Conservation (phyloP, 495 filamentous ascomycete genomes). For the Aspergillus indologenus region DNA sequence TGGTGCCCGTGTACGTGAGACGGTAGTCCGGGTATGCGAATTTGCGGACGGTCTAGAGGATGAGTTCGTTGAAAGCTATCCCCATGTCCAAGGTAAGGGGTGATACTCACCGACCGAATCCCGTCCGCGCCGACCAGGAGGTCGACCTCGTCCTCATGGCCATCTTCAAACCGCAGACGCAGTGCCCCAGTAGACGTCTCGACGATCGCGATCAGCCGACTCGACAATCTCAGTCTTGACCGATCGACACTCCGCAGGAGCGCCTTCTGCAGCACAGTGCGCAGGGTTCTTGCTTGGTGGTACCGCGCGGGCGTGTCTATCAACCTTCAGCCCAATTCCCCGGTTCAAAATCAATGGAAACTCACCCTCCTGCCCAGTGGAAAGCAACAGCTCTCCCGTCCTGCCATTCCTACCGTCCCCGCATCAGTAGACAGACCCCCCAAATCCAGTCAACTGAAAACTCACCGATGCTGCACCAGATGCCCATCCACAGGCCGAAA, state of each 20-base stretch:
- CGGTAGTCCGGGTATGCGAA: constrained; percentile 25
- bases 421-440: neutral
- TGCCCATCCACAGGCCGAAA: constrained; percentile 21
- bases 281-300: constrained; percentile 19
- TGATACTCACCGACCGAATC: constrained; percentile 22
- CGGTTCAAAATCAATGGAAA: neutral
- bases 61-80: neutral
- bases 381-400: constrained; percentile 20
- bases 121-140: constrained; percentile 29
- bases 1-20: constrained; percentile 22
- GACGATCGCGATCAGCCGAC: constrained; percentile 12
- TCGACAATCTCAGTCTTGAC: constrained; percentile 14
- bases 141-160: constrained; percentile 21
- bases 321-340: too few species aligned
- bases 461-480: constrained; percentile 22
- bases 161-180: constrained; percentile 21
- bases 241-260: constrained; percentile 21
- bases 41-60: constrained; percentile 19
- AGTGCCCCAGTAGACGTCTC: constrained; percentile 6
- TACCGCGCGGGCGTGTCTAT: constrained; percentile 16
- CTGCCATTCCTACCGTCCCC: constrained; percentile 7
- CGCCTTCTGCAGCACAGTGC: constrained; percentile 26
- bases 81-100: neutral
- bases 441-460: neutral
- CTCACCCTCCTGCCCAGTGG: constrained; percentile 14